Conservation (phyloP, 106 monocot genomes). For the Cymbidium sinense region DNA sequence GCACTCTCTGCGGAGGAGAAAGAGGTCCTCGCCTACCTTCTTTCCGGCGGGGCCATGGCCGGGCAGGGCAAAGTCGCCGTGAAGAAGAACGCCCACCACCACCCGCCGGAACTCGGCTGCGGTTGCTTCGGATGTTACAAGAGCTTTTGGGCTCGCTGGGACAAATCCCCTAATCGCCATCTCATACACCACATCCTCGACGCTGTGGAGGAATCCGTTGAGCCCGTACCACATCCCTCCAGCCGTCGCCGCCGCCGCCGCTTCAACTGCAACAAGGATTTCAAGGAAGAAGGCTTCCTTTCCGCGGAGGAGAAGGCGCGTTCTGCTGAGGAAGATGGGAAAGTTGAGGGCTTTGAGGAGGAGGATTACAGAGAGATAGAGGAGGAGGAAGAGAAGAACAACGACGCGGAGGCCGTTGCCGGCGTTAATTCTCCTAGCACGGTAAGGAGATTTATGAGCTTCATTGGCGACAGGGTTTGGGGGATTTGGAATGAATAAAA, state of each 20-base stretch:
- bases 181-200: conserved; percentile 46
- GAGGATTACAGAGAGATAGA: conserved; percentile 3
- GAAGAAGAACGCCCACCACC: conserved; percentile 3
- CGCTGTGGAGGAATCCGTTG: conserved; percentile 22
- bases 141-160: conserved; percentile 54
- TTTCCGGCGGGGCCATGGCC: background rate
- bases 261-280: background rate
- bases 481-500: conserved; percentile 20
- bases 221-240: background rate
- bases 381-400: background rate
- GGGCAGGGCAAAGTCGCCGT: background rate
- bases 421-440: background rate
- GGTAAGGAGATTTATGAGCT: conserved; percentile 31
- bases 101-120: conserved; percentile 35
- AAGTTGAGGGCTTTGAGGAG: conserved; percentile 1
- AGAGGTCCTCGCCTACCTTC: conserved; percentile 44
- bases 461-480: conserved; percentile 31
- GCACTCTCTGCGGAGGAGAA: conserved; percentile 33
- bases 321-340: conserved; percentile 3
- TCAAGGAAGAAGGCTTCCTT: background rate
- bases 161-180: conserved; percentile 41
- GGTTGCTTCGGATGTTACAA: conserved; percentile 53
- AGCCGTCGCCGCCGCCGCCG: conserved; percentile 8
- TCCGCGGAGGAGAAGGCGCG: background rate
- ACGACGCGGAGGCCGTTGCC: background rate